Conservation (phyloP, 2,329 filamentous ascomycete species). For the Ophiostoma sp. region DNA sequence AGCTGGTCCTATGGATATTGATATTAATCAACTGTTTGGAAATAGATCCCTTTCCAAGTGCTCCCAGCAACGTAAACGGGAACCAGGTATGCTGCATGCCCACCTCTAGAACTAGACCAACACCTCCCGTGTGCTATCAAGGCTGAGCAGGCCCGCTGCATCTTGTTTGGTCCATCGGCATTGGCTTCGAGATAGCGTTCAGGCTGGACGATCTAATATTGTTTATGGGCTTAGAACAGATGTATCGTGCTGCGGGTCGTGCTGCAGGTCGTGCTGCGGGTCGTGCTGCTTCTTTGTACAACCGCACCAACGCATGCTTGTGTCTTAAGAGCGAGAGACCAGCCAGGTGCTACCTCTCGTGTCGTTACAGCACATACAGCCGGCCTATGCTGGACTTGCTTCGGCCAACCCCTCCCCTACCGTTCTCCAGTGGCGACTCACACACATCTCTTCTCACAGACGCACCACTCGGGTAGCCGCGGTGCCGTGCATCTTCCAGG, state of each 20-base stretch:
- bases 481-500: slow-evolving; percentile 17
- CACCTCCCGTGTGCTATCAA: too few relatives aligned
- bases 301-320: background rate
- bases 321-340: background rate
- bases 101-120: too few relatives aligned
- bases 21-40: too few relatives aligned
- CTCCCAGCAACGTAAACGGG: too few relatives aligned
- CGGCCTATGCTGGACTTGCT: background rate
- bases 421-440: too few relatives aligned
- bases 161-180: too few relatives aligned
- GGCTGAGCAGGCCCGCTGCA: too few relatives aligned
- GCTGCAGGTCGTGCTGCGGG: background rate
- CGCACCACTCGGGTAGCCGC: slow-evolving; percentile 17
- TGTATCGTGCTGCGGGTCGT: background rate
- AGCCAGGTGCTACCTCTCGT: background rate
- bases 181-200: too few relatives aligned
- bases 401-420: too few relatives aligned
- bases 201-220: background rate
- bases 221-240: background rate
- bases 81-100: too few relatives aligned
- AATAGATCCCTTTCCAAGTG: too few relatives aligned
- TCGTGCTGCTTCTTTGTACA: background rate
- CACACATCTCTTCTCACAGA: background rate
- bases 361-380: background rate
- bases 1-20: background rate